Evolutionary conservation across 495 filamentous ascomycete species (phyloP).

Genomic region (Clavariopsis aquatica): DNA sequence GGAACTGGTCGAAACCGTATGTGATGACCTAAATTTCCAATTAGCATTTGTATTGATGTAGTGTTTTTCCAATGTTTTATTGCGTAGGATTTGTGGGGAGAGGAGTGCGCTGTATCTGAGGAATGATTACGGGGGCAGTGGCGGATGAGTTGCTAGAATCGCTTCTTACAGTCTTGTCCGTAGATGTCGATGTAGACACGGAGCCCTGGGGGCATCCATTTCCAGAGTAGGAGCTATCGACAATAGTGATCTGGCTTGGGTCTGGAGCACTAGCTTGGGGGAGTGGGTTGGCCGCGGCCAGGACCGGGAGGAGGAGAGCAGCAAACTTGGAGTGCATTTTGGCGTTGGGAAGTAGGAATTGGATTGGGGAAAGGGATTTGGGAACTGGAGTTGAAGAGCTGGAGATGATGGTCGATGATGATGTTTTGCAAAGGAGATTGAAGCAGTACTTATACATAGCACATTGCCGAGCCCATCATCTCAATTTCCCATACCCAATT

Average conservation of each 20-base stretch:
- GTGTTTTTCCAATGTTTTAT: background rate
- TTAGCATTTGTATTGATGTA: background rate
- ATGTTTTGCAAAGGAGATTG: constrained; percentile 14
- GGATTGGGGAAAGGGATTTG: constrained; percentile 8
- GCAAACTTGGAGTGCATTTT: constrained; percentile 50
- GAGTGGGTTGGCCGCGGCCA: constrained; percentile 51
- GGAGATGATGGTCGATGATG: constrained; percentile 22
- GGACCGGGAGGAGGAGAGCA: constrained; percentile 50
- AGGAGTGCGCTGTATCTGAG: background rate
- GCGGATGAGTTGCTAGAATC: background rate
- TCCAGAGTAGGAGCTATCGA: constrained; percentile 59
- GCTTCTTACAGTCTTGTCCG: constrained; percentile 30
- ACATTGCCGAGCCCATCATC: background rate
- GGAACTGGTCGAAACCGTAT: constrained; percentile 59
- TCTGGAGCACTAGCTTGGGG: constrained; percentile 44
- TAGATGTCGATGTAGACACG: constrained; percentile 31
- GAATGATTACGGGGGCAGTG: background rate
- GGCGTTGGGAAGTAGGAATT: background rate
- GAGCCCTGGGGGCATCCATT: constrained; percentile 35
- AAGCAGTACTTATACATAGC: constrained; percentile 22
- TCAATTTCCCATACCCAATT: constrained; percentile 13
- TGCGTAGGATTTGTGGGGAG: background rate
- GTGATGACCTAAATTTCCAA: constrained; percentile 52
- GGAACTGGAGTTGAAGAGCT: background rate
- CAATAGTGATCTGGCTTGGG: constrained; percentile 47